Conservation (phyloP, 805 yeast species). For the Henningerozyma blattae region DNA sequence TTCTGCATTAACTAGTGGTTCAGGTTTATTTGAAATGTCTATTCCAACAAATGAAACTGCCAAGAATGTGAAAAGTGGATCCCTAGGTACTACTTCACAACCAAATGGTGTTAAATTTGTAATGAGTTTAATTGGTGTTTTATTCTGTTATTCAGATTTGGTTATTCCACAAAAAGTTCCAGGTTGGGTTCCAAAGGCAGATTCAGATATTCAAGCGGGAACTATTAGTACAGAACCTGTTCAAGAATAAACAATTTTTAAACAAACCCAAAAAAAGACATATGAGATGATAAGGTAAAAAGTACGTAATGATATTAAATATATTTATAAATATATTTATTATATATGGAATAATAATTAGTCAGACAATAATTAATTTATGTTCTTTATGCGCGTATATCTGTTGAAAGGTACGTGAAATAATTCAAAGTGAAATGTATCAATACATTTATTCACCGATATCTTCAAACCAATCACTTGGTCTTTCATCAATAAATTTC, state of each 20-base stretch:
- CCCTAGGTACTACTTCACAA: slow-evolving; percentile 22
- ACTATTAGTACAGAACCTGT: too few relatives aligned
- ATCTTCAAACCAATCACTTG: slow-evolving; percentile 74
- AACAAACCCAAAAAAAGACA: too few relatives aligned
- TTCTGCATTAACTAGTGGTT: slow-evolving; percentile 16
- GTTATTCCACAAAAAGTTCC: slow-evolving; percentile 27
- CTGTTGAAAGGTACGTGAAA: too few relatives aligned
- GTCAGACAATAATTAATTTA: too few relatives aligned
- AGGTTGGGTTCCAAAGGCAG: slow-evolving; percentile 1
- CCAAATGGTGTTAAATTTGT: slow-evolving; percentile 28
- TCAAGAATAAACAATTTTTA: too few relatives aligned
- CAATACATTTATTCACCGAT: slow-evolving; percentile 36
- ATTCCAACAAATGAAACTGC: slow-evolving; percentile 18
- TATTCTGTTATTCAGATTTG: slow-evolving; percentile 44
- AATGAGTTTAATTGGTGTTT: slow-evolving; percentile 36
- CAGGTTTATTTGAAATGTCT: not conserved
- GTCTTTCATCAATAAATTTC: slow-evolving; percentile 64
- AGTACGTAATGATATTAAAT: too few relatives aligned
- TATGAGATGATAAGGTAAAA: too few relatives aligned
- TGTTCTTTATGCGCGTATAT: too few relatives aligned
- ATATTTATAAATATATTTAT: too few relatives aligned
- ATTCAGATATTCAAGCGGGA: too few relatives aligned
- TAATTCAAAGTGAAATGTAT: too few relatives aligned
- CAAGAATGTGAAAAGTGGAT: slow-evolving; percentile 20
- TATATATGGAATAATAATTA: too few relatives aligned